Percentiles rank a stretch among this genome's conserved stretches.
These are phyloP conservation scores for Didymella segeticola DNA, from an alignment of 2,329 filamentous ascomycete genomes.

Conservation along the genomic window DNA sequence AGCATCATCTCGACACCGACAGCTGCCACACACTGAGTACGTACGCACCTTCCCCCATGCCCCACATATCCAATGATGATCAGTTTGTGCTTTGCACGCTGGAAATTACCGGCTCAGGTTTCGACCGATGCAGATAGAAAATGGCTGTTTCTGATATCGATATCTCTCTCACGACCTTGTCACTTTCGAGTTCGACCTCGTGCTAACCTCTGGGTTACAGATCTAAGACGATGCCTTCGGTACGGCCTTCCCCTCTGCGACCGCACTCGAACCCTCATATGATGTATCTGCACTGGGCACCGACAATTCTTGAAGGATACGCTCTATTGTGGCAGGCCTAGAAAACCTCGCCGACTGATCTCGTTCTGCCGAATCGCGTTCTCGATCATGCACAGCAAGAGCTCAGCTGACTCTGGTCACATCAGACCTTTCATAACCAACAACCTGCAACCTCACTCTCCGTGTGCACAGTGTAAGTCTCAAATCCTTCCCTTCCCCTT, in stretches of 20 bases:
- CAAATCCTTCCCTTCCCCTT: slow-evolving; percentile 9
- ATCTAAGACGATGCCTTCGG: slow-evolving; percentile 17
- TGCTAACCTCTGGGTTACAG: slow-evolving; percentile 22
- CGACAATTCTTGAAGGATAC: slow-evolving; percentile 84
- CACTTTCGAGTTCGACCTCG: not conserved
- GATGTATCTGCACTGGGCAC: slow-evolving; percentile 99
- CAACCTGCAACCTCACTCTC: not conserved
- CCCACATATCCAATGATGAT: slow-evolving; percentile 43
- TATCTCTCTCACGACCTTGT: not conserved
- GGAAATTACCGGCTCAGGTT: slow-evolving; percentile 55
- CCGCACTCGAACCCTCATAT: slow-evolving; percentile 50
- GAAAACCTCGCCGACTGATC: slow-evolving; percentile 99
- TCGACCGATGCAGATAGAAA: slow-evolving; percentile 49
- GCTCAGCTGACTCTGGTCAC: slow-evolving; percentile 16
- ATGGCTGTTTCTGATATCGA: slow-evolving; percentile 52
- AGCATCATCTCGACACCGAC: too few relatives aligned
- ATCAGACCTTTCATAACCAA: not conserved
- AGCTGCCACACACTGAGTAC: not conserved
- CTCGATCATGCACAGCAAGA: not conserved
- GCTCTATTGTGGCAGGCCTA: slow-evolving; percentile 96
- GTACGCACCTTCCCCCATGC: not conserved
- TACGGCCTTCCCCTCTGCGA: slow-evolving; percentile 27
- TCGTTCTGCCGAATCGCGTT: slow-evolving; percentile 6
- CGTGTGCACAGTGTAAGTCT: slow-evolving; percentile 26
- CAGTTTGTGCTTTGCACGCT: slow-evolving; percentile 51